These are phyloP conservation scores for Talaromyces stipitatus DNA, from an alignment of 495 filamentous ascomycete species.

Conservation along the genomic window DNA sequence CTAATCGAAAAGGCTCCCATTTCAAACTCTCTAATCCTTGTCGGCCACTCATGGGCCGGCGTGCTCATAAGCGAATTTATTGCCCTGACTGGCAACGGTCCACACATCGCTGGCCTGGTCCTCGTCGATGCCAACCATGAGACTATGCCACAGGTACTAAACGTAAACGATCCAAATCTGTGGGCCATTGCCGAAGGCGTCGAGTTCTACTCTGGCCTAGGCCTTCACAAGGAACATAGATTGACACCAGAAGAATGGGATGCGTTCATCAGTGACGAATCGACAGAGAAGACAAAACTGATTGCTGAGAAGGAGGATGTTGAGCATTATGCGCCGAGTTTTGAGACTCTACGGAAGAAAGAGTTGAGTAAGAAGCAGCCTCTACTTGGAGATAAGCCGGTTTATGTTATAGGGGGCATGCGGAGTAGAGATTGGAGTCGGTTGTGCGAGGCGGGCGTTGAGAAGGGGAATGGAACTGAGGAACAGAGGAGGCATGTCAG, in stretches of 20 bases:
- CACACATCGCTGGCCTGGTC: conserved; percentile 9
- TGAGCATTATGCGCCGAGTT: conserved; percentile 7
- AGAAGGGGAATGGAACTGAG: conserved; percentile 23
- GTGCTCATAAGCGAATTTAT: conserved; percentile 13
- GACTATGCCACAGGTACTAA: conserved; percentile 10
- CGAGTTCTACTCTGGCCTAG: conserved; percentile 7
- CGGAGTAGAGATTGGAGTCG: conserved; percentile 21
- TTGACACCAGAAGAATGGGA: conserved; percentile 11
- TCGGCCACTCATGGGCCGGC: conserved; percentile 14
- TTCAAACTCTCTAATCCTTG: conserved; percentile 7
- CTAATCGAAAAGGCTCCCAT: conserved; percentile 9
- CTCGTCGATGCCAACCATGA: conserved; percentile 14
- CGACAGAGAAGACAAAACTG: conserved; percentile 6
- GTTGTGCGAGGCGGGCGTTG: conserved; percentile 23
- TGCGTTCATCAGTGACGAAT: conserved; percentile 7
- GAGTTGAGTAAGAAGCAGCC: conserved; percentile 8
- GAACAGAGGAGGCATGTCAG: conserved; percentile 22
- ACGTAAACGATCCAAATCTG: conserved; percentile 12
- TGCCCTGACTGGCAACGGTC: conserved; percentile 4
- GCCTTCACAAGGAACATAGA: conserved; percentile 7
- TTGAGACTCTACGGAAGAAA: conserved; percentile 8
- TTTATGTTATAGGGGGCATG: conserved; percentile 17
- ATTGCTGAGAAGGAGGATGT: conserved; percentile 2
- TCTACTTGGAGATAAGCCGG: conserved; percentile 8
- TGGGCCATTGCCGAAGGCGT: conserved; percentile 7